Conservation (phyloP, 176 grass and related monocot species). For the Sorghum bicolor region Sorghum_bicolor_NCBIv3 NC_012878.2:1844001-1844500, state of each 20-base stretch:
- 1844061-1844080: background rate
- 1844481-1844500: background rate
- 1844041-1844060: slow-evolving; percentile 13
- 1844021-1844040: background rate
- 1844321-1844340: background rate
- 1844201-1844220: slow-evolving; percentile 9
- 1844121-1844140: background rate
- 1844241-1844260: background rate
- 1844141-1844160: background rate
- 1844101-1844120: background rate
- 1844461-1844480: slow-evolving; percentile 11
- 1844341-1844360: background rate
- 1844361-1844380: background rate
- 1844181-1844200: slow-evolving; percentile 8
- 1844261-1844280: background rate
- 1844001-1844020: background rate
- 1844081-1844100: background rate
- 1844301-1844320: background rate
- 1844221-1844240: background rate
- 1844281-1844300: background rate
- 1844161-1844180: background rate
- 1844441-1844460: background rate
- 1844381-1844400: background rate
- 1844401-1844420: background rate
- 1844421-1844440: background rate